These are phyloP conservation scores for Serendipita sp. DNA, from an alignment of 768 basidiomycete genomes.

Conservation along the genomic window DNA sequence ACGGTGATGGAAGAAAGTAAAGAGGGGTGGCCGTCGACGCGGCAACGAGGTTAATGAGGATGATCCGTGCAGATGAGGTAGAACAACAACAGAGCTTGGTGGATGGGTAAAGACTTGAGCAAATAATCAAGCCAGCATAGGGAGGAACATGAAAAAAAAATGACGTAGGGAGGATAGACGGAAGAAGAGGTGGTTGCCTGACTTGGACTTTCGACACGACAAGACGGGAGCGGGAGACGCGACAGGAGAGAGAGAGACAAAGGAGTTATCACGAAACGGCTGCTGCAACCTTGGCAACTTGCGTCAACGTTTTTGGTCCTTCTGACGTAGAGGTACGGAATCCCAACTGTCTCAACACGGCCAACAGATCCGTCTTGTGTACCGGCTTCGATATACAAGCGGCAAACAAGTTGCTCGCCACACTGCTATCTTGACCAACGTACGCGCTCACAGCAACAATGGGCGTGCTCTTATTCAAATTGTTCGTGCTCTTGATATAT, in stretches of 20 bases:
- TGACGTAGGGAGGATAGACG: too few relatives aligned
- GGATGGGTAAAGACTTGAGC: too few relatives aligned
- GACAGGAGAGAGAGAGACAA: neutral
- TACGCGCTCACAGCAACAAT: constrained; percentile 87
- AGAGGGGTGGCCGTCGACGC: too few relatives aligned
- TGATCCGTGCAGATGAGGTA: too few relatives aligned
- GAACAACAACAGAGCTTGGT: too few relatives aligned
- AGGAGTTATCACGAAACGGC: neutral
- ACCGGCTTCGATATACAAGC: constrained; percentile 79
- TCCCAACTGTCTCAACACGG: constrained; percentile 68
- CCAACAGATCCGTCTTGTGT: constrained; percentile 69
- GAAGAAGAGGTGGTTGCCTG: too few relatives aligned
- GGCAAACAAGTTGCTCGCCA: constrained; percentile 53
- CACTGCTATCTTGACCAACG: constrained; percentile 48
- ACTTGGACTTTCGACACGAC: too few relatives aligned
- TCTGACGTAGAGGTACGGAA: constrained; percentile 61
- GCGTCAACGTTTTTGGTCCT: constrained; percentile 7
- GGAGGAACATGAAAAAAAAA: too few relatives aligned
- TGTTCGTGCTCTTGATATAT: constrained; percentile 93
- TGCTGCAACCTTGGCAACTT: neutral
- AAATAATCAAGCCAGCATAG: too few relatives aligned
- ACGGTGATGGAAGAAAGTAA: too few relatives aligned
- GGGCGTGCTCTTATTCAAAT: constrained; percentile 84
- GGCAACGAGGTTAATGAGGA: too few relatives aligned
- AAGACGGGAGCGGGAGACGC: neutral